Evolutionary conservation across 1,284 basidiomycete species (phyloP).

Genomic region (Tilletia walkeri): DNA sequence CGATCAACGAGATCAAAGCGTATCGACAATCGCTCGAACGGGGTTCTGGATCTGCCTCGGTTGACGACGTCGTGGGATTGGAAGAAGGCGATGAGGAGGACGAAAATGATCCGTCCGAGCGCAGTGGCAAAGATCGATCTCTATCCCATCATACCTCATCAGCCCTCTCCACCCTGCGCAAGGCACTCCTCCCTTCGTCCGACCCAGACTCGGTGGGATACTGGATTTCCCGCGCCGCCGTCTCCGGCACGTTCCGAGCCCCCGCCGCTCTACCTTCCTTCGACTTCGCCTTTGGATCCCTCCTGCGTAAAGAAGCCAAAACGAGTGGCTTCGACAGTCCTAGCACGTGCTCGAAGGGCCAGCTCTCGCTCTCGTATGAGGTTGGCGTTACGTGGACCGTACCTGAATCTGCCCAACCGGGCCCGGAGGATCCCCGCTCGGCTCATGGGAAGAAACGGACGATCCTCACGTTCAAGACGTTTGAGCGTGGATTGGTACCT

Average conservation of each 20-base stretch:
- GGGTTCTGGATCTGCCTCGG: neutral
- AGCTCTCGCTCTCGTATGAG: neutral
- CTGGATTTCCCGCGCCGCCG: neutral
- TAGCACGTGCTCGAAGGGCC: neutral
- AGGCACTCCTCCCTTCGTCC: neutral
- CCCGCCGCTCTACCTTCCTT: slow-evolving; percentile 8
- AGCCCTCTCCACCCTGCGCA: neutral
- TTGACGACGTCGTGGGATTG: neutral
- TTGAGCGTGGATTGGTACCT: slow-evolving; percentile 2
- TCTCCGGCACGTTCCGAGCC: neutral
- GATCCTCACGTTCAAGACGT: slow-evolving; percentile 5
- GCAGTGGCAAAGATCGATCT: neutral
- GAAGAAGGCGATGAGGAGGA: neutral
- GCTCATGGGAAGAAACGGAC: slow-evolving; percentile 6
- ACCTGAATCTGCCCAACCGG: neutral
- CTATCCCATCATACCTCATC: slow-evolving; percentile 3
- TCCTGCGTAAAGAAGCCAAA: neutral
- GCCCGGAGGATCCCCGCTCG: neutral
- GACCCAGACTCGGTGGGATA: neutral
- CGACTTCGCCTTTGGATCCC: neutral
- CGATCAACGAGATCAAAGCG: slow-evolving; percentile 14
- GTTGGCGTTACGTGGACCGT: neutral
- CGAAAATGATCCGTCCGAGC: neutral
- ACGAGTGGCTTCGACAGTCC: neutral
- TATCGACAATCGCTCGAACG: neutral